A percentile compares a stretch with the other conserved stretches of the same genome.
phyloP scores from a whole-genome alignment of 2,329 filamentous ascomycete species.

The Cordyceps cicadae region DNA sequence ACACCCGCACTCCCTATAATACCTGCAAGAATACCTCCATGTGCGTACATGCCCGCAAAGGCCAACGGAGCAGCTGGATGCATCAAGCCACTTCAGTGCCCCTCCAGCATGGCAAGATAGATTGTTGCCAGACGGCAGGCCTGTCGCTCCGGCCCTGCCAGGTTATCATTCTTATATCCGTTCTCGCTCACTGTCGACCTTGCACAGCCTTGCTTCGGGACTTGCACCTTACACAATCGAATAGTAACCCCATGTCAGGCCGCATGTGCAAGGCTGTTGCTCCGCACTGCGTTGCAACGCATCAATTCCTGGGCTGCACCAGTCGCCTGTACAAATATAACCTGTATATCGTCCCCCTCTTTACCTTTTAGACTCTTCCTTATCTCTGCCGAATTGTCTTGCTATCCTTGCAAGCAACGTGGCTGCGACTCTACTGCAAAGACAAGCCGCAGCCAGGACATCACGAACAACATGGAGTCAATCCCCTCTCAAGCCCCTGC shows the following conservation, averaged over 20 bases:
- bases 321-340: background rate
- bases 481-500: slow-evolving; percentile 2
- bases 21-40: background rate
- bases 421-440: background rate
- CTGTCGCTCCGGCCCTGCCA: background rate
- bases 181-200: background rate
- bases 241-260: background rate
- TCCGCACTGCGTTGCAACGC: background rate
- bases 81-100: slow-evolving; percentile 5
- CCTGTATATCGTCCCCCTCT: background rate
- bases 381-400: background rate
- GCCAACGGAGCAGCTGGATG: background rate
- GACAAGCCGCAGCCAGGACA: background rate
- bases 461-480: background rate
- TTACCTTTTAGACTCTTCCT: background rate
- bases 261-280: background rate
- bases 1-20: background rate
- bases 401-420: slow-evolving; percentile 3
- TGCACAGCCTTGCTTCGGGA: background rate
- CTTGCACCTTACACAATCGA: background rate
- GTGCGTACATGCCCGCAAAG: background rate
- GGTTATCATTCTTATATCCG: background rate
- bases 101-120: slow-evolving; percentile 1
- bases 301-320: background rate
- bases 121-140: background rate